phyloP scores from a whole-genome alignment of 1,284 basidiomycete species.

The Pseudozyma hubeiensis region DNA sequence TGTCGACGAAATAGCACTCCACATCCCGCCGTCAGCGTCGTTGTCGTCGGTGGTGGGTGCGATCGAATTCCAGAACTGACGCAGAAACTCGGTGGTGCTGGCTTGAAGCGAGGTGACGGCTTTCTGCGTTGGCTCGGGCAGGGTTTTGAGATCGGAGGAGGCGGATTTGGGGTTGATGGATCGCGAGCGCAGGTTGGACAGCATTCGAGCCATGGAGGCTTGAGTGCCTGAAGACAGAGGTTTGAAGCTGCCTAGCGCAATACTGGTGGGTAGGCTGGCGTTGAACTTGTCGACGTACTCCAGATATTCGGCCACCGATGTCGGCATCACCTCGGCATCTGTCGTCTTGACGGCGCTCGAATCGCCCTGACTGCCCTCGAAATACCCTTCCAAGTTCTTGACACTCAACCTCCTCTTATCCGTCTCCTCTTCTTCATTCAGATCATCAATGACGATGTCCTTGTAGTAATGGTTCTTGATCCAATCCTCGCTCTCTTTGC shows the following conservation, averaged over 20 bases:
- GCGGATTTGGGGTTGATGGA: conserved; percentile 2
- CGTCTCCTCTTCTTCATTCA: conserved; percentile 71
- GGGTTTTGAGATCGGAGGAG: conserved; percentile 71
- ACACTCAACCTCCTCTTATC: conserved; percentile 26
- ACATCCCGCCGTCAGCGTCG: background rate
- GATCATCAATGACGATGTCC: conserved; percentile 87
- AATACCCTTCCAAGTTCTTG: no score
- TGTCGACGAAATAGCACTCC: conserved; percentile 1
- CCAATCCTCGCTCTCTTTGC: conserved; percentile 40
- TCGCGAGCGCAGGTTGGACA: conserved; percentile 23
- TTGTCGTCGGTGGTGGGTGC: conserved; percentile 73
- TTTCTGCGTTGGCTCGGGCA: conserved; percentile 81
- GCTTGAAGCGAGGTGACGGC: conserved; percentile 90
- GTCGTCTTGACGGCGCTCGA: background rate
- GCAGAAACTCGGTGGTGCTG: conserved; percentile 91
- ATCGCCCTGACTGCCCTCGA: no score
- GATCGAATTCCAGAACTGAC: conserved; percentile 92
- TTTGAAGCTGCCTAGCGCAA: conserved; percentile 16
- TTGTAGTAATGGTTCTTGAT: conserved; percentile 71
- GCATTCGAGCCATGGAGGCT: conserved; percentile 18
- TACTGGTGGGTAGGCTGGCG: background rate
- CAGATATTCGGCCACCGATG: conserved; percentile 19
- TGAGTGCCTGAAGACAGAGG: conserved; percentile 3
- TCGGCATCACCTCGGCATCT: conserved; percentile 1
- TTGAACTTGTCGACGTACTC: conserved; percentile 22